These are phyloP conservation scores for Mrakia frigida DNA, from an alignment of 768 basidiomycete species.

Conservation along the genomic window DNA sequence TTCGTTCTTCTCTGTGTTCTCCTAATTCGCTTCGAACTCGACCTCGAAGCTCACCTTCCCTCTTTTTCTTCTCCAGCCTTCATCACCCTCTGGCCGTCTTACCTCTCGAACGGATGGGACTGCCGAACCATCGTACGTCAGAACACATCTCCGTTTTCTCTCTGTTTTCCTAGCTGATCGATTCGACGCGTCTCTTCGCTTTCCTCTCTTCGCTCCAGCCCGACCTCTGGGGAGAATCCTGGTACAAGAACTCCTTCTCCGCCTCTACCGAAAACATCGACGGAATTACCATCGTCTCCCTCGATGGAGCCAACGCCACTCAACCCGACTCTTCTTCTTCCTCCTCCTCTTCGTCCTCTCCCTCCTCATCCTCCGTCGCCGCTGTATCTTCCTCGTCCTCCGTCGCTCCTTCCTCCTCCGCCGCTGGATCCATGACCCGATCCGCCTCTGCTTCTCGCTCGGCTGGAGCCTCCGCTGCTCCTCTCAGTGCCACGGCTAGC, in stretches of 20 bases:
- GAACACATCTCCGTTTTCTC: neutral
- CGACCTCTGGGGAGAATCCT: constrained; percentile 8
- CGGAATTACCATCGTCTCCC: constrained; percentile 28
- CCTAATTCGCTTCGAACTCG: constrained; percentile 59
- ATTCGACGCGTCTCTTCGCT: constrained; percentile 51
- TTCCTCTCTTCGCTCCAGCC: neutral
- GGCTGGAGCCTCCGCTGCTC: neutral
- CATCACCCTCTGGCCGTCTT: constrained; percentile 29
- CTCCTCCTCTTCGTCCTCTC: neutral
- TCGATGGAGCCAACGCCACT: constrained; percentile 6
- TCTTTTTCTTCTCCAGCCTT: constrained; percentile 10
- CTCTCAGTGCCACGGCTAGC: too few species aligned
- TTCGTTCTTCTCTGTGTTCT: constrained; percentile 42
- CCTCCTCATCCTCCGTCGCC: constrained; percentile 12
- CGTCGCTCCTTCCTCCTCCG: constrained; percentile 27
- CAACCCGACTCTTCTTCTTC: neutral
- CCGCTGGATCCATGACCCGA: constrained; percentile 13
- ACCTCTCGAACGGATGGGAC: constrained; percentile 18
- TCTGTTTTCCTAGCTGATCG: neutral
- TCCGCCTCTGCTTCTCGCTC: constrained; percentile 18
- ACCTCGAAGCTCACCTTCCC: constrained; percentile 34
- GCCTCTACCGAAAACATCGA: constrained; percentile 35
- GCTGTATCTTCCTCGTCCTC: constrained; percentile 25
- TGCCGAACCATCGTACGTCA: neutral
- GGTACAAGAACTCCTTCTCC: constrained; percentile 39